These are phyloP conservation scores for Phialophora chinensis DNA, from an alignment of 2,329 filamentous ascomycete species.

Conservation along the genomic window DNA sequence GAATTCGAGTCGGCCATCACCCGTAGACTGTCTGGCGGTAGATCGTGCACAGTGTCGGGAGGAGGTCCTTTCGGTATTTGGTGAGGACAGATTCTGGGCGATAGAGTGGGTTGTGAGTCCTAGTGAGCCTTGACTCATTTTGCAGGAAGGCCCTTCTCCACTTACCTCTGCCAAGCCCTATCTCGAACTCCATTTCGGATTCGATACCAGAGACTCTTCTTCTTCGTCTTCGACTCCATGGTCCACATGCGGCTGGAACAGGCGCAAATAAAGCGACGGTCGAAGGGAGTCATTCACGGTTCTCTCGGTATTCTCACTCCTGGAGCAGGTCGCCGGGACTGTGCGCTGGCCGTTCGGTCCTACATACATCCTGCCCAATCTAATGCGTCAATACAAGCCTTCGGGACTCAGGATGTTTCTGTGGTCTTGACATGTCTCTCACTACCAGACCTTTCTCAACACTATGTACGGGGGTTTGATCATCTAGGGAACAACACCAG, in stretches of 20 bases:
- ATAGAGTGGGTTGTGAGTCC: neutral
- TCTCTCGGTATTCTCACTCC: too few relatives aligned
- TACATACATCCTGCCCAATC: too few relatives aligned
- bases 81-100: neutral
- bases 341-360: too few relatives aligned
- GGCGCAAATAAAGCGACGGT: too few relatives aligned
- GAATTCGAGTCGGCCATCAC: conserved; percentile 26
- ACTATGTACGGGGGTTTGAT: neutral
- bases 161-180: conserved; percentile 2
- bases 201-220: neutral
- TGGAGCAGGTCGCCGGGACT: too few relatives aligned
- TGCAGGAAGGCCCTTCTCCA: neutral
- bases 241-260: too few relatives aligned
- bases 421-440: neutral
- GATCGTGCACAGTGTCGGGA: neutral
- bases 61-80: neutral
- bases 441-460: neutral
- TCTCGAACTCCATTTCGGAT: neutral
- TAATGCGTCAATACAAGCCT: too few relatives aligned
- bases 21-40: neutral
- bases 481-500: neutral
- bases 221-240: too few relatives aligned
- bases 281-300: too few relatives aligned
- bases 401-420: too few relatives aligned
- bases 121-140: conserved; percentile 8